Conservation (phyloP, 306 rosid genomes). For the barrel medic (Medicago truncatula) region DNA sequence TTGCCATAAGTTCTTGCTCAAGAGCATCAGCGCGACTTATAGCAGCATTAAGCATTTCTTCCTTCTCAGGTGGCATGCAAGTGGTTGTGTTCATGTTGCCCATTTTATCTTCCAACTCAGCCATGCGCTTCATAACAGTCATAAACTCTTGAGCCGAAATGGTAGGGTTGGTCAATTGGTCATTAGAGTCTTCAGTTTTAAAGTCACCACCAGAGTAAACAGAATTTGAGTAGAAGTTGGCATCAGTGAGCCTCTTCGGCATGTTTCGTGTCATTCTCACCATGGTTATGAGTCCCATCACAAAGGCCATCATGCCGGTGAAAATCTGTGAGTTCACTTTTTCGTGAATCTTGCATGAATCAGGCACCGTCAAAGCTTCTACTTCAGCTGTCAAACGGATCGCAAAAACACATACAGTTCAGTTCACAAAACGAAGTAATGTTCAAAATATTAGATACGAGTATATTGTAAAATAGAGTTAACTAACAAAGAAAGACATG, state of each 20-base stretch:
- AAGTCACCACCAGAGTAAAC: conserved; percentile 38
- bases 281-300: conserved; percentile 81
- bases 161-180: conserved; percentile 47
- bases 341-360: conserved; percentile 54
- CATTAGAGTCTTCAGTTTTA: conserved; percentile 31
- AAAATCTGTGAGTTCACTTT: conserved; percentile 62
- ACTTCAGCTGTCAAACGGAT: conserved; percentile 39
- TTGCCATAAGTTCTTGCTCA: conserved; percentile 72
- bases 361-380: conserved; percentile 44
- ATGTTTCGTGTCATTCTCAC: conserved; percentile 72
- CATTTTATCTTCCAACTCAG: conserved; percentile 82
- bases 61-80: conserved; percentile 76
- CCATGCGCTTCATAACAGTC: conserved; percentile 85
- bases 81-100: conserved; percentile 47
- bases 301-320: conserved; percentile 71
- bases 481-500: not conserved
- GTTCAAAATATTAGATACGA: not conserved
- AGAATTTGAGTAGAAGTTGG: conserved; percentile 70
- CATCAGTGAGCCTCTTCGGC: conserved; percentile 81
- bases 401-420: not conserved
- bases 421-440: conserved; percentile 10
- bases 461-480: not conserved
- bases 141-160: conserved; percentile 59
- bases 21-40: conserved; percentile 58
- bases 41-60: conserved; percentile 68